Base-by-base conservation (phyloP, 768 basidiomycete genomes). In the Boletus insuetus region DNA sequence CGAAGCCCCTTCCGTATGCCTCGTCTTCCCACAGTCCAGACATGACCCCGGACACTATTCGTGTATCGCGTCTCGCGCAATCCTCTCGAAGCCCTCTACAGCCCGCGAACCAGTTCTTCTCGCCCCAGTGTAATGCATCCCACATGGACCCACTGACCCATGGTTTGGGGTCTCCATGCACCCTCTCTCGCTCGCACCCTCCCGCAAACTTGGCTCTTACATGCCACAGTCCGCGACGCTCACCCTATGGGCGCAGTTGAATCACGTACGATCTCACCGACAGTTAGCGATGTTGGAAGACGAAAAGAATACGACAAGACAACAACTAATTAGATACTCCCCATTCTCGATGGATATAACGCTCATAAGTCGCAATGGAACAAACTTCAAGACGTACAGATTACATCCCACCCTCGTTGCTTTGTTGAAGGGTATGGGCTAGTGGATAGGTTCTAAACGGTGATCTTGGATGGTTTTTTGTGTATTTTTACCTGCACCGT, bases 31-130 rank as follows among this genome's bases (percentile, higher is more conserved):
- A 70, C 43, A 55, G 34, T 14, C 12, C 70, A 11, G 76, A 76
- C 53, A 68, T 75, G 24, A 68, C 68, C 20, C 62, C 67, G 6
- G 76, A 78, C 6, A 78, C 79, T 32, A 70, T 78, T 14, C 74
- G 79, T 26, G 68, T 67, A 17, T 69, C 74, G 1, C 70, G 66
- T 24, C 55, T 49, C 13, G 35, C 43, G 16, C 63, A 48, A 17
- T 32, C 58, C 5, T 50, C 65, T 46, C 58, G 69, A 29, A 53
- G 61, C n/a, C 64, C 69, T 2, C 51, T 72, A 0, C 61, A 63
- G 7, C 61, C 66, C 24, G 46, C 70, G n/a, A 64, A 70, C 46
- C 64, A 72, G 55, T 53, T 51, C 61, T 59, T 59, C 51, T 45
- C 53, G 17, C 10, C 54, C 11, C 64, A 46, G 3, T 49, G 38